Base-by-base conservation (phyloP, 495 filamentous ascomycete species). In the Trichoderma gamsii region DNA sequence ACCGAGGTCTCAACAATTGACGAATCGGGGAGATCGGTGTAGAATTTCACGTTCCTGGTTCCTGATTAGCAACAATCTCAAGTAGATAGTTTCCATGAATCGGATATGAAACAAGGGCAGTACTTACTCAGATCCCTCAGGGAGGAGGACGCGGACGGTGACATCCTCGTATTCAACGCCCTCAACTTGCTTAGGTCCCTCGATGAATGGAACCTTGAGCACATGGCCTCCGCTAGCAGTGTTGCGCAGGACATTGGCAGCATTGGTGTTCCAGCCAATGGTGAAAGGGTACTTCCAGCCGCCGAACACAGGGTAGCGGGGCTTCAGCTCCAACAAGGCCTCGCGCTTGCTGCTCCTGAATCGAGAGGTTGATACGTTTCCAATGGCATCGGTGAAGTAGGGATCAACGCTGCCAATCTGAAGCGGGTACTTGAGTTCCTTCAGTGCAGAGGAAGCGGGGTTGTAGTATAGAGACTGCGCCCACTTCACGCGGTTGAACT, bases 221-320 rank as follows among this genome's bases (percentile, higher is more conserved):
- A 97, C 85, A 72, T 90, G 94, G 6, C 85, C 83, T 44, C 91
- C 87, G 3, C 79, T 78, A 29, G 81, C 80, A 46, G 79, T 82
- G 72, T 85, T 87, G 65, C 90, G 85, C 66, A 99, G 74, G 76
- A 91, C 96, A 43, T 84, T 83, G 70, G 84, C 83, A 25, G 96
- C 83, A 67, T 94, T 86, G 66, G 90, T 89, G 81, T 97, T 92
- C 94, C 95, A 99, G 69, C 95, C 96, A 59, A 97, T 85, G 61
- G 88, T 89, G 81, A 97, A 99, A 70, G 89, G 93, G 75, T 96
- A 97, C 78, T 96, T 97, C 95, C 95, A 99, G 65, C 91, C 92
- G 63, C 95, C 95, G 73, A 98, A 98, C 29, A 99, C 75, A 9
- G 95, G 95, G 77, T 92, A 99, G 38, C 95, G 85, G 18, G 96